Evolutionary conservation across 2,329 filamentous ascomycete species (phyloP).

Genomic region (Raffaelea albimanens): DNA sequence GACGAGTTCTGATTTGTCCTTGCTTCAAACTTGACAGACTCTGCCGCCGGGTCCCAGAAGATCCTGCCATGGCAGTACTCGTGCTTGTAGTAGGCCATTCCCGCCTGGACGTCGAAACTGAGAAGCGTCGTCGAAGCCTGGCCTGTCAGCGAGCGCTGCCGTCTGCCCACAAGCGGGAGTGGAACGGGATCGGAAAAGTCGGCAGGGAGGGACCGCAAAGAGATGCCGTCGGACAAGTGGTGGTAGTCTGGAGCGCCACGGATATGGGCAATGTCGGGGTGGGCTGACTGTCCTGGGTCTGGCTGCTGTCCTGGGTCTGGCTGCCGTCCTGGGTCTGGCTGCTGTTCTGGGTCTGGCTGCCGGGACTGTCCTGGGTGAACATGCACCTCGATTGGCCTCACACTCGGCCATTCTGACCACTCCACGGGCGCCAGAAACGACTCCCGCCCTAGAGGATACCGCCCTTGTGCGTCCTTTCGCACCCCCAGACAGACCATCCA

Average conservation of each 20-base stretch:
- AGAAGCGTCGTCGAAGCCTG: neutral
- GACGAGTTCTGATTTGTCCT: neutral
- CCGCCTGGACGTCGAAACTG: neutral
- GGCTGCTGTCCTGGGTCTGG: neutral
- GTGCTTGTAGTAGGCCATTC: neutral
- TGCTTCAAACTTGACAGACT: neutral
- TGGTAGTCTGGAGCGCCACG: no score
- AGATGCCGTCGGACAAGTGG: no score
- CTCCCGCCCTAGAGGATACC: neutral
- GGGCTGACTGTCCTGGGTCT: neutral
- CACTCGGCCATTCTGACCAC: neutral
- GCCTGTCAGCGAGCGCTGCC: neutral
- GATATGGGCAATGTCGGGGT: neutral
- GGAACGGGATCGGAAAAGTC: neutral
- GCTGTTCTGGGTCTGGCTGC: neutral
- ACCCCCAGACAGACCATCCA: neutral
- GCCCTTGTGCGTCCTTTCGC: neutral
- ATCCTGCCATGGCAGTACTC: neutral
- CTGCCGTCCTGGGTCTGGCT: neutral
- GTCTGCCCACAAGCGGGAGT: neutral
- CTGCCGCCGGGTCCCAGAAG: neutral
- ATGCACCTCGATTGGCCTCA: neutral
- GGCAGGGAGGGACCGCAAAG: no score
- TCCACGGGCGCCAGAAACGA: neutral
- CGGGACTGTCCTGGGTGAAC: neutral